Evolutionary conservation across 371 early-diverging fungal genomes (phyloP).

Genomic region (Rhizopus arrhizus): DNA sequence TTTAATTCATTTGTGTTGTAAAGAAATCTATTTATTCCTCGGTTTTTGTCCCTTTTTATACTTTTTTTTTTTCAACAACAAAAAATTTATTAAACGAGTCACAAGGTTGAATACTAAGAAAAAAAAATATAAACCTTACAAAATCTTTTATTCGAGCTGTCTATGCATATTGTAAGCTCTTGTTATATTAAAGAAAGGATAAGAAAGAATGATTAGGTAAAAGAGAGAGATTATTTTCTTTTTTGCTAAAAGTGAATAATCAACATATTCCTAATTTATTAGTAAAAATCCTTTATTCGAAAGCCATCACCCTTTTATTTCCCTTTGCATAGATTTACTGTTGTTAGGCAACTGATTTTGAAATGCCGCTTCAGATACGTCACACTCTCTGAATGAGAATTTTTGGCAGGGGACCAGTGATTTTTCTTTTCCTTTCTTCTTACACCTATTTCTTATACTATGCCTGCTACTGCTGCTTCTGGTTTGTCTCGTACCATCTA

Average conservation of each 20-base stretch:
- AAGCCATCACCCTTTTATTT: too few relatives aligned
- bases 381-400: not conserved
- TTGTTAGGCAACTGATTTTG: too few relatives aligned
- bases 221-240: too few relatives aligned
- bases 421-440: not conserved
- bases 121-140: too few relatives aligned
- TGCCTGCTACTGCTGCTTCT: conserved; percentile 48
- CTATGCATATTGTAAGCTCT: too few relatives aligned
- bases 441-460: conserved; percentile 16
- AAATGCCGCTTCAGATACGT: not conserved
- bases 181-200: too few relatives aligned
- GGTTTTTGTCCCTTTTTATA: conserved; percentile 22
- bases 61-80: conserved; percentile 12
- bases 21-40: conserved; percentile 19
- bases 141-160: too few relatives aligned
- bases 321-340: too few relatives aligned
- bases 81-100: not conserved
- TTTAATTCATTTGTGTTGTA: conserved; percentile 29
- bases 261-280: too few relatives aligned
- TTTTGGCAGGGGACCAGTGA: not conserved
- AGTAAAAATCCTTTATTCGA: too few relatives aligned
- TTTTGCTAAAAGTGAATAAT: too few relatives aligned
- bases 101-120: not conserved
- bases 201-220: too few relatives aligned
- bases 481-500: conserved; percentile 60